A percentile compares a stretch with the other conserved stretches of the same genome.
Conservation (phyloP, 345 rosid genomes). For the Eucalyptus regnans region DNA sequence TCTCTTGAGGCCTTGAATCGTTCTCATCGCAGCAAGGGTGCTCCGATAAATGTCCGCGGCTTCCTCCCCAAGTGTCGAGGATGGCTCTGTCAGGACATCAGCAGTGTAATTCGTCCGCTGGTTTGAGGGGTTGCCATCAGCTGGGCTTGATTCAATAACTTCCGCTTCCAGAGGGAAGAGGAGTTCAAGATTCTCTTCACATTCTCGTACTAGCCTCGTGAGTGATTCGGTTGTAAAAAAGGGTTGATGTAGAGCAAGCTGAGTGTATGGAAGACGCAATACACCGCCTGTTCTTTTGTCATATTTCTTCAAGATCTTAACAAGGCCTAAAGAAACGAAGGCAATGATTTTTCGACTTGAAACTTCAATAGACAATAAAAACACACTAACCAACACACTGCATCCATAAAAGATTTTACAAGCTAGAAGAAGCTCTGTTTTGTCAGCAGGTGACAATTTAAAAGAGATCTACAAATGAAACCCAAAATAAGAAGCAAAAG, state of each 20-base stretch:
- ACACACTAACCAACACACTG: background rate
- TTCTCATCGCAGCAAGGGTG: slow-evolving; percentile 93
- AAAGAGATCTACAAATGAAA: background rate
- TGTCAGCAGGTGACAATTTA: background rate
- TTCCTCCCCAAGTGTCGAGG: slow-evolving; percentile 46
- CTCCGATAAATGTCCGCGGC: slow-evolving; percentile 65
- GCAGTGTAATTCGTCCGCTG: slow-evolving; percentile 6
- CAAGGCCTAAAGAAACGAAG: slow-evolving; percentile 33
- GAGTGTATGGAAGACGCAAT: slow-evolving; percentile 70
- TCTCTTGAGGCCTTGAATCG: slow-evolving; percentile 72
- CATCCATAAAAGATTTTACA: background rate
- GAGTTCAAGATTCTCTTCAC: slow-evolving; percentile 86
- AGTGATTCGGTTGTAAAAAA: slow-evolving; percentile 81
- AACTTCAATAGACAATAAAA: background rate
- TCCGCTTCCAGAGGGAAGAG: slow-evolving; percentile 83
- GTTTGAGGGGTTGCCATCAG: background rate
- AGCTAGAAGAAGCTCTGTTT: background rate
- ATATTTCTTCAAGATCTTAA: slow-evolving; percentile 82
- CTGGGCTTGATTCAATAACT: slow-evolving; percentile 51
- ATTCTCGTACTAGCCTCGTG: slow-evolving; percentile 69
- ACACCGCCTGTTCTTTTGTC: slow-evolving; percentile 86
- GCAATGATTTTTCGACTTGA: background rate
- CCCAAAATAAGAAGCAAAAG: background rate
- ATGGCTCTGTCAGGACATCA: slow-evolving; percentile 17
- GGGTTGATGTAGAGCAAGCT: slow-evolving; percentile 71